Evolutionary conservation across 2,329 filamentous ascomycete genomes (phyloP).

Genomic region (Leptoxyphium fumago): DNA sequence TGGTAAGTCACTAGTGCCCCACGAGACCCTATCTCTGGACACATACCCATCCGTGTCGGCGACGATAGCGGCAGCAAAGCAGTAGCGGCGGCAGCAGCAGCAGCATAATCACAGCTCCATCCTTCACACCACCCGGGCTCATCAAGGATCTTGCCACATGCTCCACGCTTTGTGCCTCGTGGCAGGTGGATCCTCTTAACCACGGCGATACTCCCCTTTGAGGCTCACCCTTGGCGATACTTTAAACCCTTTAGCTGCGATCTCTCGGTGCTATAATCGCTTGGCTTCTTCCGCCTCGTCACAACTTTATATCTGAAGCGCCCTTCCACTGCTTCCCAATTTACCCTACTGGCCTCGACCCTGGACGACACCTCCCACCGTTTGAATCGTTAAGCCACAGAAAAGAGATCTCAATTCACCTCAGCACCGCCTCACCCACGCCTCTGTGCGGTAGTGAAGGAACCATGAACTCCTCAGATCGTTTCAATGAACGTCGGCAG

Average conservation of each 20-base stretch:
- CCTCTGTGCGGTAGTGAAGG: not conserved
- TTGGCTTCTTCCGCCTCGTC: not conserved
- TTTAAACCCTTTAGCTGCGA: not conserved
- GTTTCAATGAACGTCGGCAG: not conserved
- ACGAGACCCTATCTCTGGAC: too few relatives aligned
- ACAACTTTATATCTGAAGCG: not conserved
- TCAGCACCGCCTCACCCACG: not conserved
- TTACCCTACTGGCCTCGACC: not conserved
- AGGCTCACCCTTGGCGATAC: not conserved
- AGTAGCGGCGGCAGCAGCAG: not conserved
- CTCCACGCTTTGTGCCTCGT: not conserved
- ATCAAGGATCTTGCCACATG: not conserved
- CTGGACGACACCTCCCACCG: not conserved
- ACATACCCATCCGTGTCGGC: too few relatives aligned
- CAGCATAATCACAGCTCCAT: not conserved
- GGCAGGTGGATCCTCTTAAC: not conserved
- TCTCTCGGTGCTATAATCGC: not conserved
- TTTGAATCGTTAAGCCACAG: not conserved
- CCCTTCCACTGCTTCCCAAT: not conserved
- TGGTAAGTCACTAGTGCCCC: too few relatives aligned
- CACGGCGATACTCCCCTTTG: not conserved
- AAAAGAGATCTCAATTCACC: not conserved
- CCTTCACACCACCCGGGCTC: not conserved
- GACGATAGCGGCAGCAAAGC: not conserved
- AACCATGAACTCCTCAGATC: not conserved